Base-by-base conservation (phyloP, 768 basidiomycete species). In the Phanerochaete sordida region DNA sequence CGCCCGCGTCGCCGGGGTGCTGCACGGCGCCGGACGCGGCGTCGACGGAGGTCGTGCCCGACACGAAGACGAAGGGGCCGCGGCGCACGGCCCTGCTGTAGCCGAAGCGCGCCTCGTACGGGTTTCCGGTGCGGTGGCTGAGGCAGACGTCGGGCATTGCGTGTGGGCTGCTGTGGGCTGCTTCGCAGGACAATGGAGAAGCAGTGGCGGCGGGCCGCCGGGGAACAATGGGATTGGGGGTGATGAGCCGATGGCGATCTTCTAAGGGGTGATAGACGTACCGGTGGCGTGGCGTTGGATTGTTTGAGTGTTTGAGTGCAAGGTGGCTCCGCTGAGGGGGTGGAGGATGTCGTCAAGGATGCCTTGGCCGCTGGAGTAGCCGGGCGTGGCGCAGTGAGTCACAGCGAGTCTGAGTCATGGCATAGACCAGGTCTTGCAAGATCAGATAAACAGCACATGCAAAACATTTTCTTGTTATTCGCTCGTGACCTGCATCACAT, bases 61-160 rank as follows among this genome's bases (percentile, higher is more conserved):
- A 82, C 31, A 83, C 77, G 66, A 79, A 79, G 65, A 83, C 77
- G 72, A 77, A 80, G 4, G 79, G 77, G 0, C 83, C 83, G 56
- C 77, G 75, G 15, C 80, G 79, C 27, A 82, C 73, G 7, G 81
- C 81, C 60, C 82, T 72, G 30, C 80, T 82, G 68, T 82, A 83
- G 0, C 82, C 82, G 59, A 81, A 83, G 58, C 74, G 64, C 15
- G 66, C 64, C 65, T 84, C 82, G 67, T 80, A 84, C 5, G 82
- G 81, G 66, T 83, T 83, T 6, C 65, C 44, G 7, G 79, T 83
- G 27, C 51, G 65, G 64, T 73, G 69, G 15, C 19, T 49, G 11
- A n/a, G 2, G 28, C 50, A 30, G n/a, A n/a, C n/a, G 27, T 51
- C 28, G 8, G 19, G 7, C 39, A 43, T 43, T 43, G 7, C 8